Base-by-base conservation (phyloP, 2,329 filamentous ascomycete species). In the Cordyceps fumosorosea region DNA sequence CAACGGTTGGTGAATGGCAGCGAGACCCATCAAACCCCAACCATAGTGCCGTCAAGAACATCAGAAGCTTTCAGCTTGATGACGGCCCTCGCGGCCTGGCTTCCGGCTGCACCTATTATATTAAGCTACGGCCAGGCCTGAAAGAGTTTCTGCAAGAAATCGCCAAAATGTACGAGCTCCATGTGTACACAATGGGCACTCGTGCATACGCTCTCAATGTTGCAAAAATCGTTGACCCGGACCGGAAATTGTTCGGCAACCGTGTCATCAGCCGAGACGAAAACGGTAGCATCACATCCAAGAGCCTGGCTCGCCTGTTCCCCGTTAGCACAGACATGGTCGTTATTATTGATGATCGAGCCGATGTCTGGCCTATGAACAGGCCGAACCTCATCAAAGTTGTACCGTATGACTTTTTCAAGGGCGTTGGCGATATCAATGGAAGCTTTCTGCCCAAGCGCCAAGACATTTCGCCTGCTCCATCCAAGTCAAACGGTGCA, bases 141-240 rank as follows among this genome's bases (percentile, higher is more conserved):
- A 81, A 86, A 65, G 84, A 89, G 48, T 99, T 99, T 71, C 80
- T 99, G 55, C 81, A 89, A 63, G 84, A 85, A 58, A 83, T 97
- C 54, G 85, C 91, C 1, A 83, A 87, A 69, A 79, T 95, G 69
- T 99, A 95, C 76, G 95, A 99, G 77, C 81, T 98, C 70, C 95
- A 99, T 73, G 93, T 99, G 65, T 99, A 99, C 78, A 99, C 95
- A 50, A 99, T 99, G 95, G 95, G 93, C 62, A 99, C 95, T 24
- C 86, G 95, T 66, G 91, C 93, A n/a, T 99, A 99, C 72, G 95
- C 95, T 11, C 83, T 93, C 68, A 89, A 91, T 64, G 96, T 99
- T 68, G 92, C 92, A 44, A 89, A 89, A 67, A 93, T 99, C 65
- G 90, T 99, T 65, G 95, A 99, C 70, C 93, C 93, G 0, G 87